Percentiles rank a stretch among this genome's conserved stretches.
These are phyloP conservation scores for Cenchrus americanus DNA, from an alignment of 176 grass and related monocot species.

Conservation along the genomic window DNA sequence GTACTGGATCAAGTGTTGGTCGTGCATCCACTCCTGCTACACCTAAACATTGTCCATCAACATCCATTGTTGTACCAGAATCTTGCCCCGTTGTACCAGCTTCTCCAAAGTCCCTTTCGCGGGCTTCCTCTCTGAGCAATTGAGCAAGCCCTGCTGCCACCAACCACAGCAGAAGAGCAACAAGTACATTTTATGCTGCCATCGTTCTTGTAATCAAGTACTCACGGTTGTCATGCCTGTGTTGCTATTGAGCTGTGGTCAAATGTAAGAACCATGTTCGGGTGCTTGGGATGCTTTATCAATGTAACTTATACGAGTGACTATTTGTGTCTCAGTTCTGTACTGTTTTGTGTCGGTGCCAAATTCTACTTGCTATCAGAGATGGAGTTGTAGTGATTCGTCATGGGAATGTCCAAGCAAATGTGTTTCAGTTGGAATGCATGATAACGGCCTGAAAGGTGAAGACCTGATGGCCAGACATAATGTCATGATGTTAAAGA, in stretches of 20 bases:
- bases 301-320: slow-evolving; percentile 26
- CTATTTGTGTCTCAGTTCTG: slow-evolving; percentile 24
- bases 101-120: slow-evolving; percentile 38
- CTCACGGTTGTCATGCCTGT: slow-evolving; percentile 24
- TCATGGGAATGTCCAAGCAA: too few relatives aligned
- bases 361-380: neutral
- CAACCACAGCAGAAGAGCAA: slow-evolving; percentile 22
- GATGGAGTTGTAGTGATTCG: neutral
- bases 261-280: slow-evolving; percentile 32
- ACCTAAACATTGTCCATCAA: slow-evolving; percentile 39
- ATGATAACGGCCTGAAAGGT: too few relatives aligned
- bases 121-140: slow-evolving; percentile 31
- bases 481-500: too few relatives aligned
- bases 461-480: too few relatives aligned
- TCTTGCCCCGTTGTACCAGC: slow-evolving; percentile 48
- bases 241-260: slow-evolving; percentile 5
- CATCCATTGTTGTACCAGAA: slow-evolving; percentile 55
- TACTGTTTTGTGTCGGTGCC: neutral
- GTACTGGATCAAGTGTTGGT: slow-evolving; percentile 11
- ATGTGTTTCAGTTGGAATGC: too few relatives aligned
- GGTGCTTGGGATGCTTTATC: slow-evolving; percentile 33
- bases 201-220: slow-evolving; percentile 29
- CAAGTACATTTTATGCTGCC: slow-evolving; percentile 25
- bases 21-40: slow-evolving; percentile 32
- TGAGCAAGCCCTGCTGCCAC: neutral